Percentiles rank a stretch among this genome's conserved stretches.
Conservation (phyloP, 2,329 filamentous ascomycete genomes). For the Ophidiomyces ophidiicola region DNA sequence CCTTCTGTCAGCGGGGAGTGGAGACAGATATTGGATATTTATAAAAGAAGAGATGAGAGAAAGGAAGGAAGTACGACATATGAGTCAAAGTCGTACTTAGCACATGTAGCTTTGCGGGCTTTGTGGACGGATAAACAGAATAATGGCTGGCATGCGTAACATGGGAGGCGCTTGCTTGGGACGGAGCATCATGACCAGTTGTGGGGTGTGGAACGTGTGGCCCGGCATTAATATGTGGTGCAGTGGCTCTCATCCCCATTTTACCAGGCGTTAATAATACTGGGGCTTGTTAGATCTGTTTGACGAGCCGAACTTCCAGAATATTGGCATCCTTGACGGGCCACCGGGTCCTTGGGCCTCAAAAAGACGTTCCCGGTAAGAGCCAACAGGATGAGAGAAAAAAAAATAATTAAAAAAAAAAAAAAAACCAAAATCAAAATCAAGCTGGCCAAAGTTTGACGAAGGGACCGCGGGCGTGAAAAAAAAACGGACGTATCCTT, state of each 20-base stretch:
- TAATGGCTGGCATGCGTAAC: slow-evolving; percentile 10
- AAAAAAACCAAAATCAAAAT: background rate
- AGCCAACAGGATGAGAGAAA: too few species aligned
- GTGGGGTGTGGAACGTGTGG: slow-evolving; percentile 6
- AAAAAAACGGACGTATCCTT: background rate
- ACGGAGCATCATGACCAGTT: slow-evolving; percentile 4
- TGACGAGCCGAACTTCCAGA: slow-evolving; percentile 9
- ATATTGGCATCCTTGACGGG: slow-evolving; percentile 4
- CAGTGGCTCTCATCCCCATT: slow-evolving; percentile 1
- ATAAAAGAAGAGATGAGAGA: background rate
- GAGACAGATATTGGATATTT: too few species aligned
- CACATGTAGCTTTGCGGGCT: background rate
- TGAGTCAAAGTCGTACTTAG: background rate
- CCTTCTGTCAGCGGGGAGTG: too few species aligned
- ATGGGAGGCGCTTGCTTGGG: slow-evolving; percentile 8
- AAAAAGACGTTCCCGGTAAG: too few species aligned
- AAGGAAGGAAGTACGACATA: background rate
- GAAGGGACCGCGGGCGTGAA: background rate
- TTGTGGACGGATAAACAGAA: slow-evolving; percentile 1
- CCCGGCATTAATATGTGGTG: slow-evolving; percentile 3
- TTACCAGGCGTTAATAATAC: background rate
- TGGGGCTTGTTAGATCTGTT: background rate
- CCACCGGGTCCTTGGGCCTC: background rate
- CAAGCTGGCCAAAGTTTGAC: background rate
- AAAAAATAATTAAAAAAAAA: background rate